Conservation (phyloP, 257 asterid species). For the Plectranthus barbatus region DNA sequence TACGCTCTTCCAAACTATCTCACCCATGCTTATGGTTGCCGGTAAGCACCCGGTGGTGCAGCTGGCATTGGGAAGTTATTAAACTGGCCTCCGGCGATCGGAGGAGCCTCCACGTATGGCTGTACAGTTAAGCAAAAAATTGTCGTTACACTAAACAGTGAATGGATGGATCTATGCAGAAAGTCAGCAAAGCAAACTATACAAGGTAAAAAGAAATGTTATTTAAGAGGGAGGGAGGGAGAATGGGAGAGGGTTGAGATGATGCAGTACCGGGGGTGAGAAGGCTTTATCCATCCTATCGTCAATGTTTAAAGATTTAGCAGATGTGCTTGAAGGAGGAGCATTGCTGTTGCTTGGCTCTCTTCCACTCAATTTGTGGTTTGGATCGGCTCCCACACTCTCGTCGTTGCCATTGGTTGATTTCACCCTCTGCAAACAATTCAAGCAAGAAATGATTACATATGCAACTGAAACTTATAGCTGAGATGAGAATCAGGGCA, state of each 20-base stretch:
- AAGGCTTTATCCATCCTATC: slow-evolving; percentile 23
- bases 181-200: too few species aligned
- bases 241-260: not conserved
- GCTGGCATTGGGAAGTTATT: slow-evolving; percentile 76
- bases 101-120: slow-evolving; percentile 97
- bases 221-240: too few species aligned
- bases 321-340: slow-evolving; percentile 37
- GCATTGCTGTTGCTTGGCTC: slow-evolving; percentile 33
- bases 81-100: slow-evolving; percentile 34
- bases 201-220: too few species aligned
- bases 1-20: not conserved
- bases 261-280: slow-evolving; percentile 42
- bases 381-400: slow-evolving; percentile 22
- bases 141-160: not conserved
- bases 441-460: slow-evolving; percentile 4
- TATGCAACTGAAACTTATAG: not conserved
- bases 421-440: slow-evolving; percentile 57
- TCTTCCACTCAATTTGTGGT: slow-evolving; percentile 40
- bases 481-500: not conserved
- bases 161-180: too few species aligned
- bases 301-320: slow-evolving; percentile 37
- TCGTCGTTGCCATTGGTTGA: slow-evolving; percentile 52
- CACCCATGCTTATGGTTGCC: slow-evolving; percentile 36
- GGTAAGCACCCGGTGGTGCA: slow-evolving; percentile 90
- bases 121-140: too few species aligned